Conservation (phyloP, 1,284 basidiomycete species). For the Fomes fomentarius region DNA sequence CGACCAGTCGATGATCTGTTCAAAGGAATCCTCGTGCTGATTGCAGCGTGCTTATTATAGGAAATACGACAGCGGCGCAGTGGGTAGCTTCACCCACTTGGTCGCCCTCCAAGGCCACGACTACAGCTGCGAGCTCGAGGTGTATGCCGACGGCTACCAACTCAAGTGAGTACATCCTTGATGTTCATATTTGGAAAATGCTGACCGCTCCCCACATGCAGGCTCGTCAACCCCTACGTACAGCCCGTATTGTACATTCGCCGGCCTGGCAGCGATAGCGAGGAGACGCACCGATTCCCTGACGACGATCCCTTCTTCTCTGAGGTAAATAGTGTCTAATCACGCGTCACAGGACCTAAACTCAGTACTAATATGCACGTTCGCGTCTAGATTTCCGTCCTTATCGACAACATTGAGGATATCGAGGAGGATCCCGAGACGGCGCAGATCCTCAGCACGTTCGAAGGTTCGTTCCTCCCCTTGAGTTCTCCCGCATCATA, state of each 20-base stretch:
- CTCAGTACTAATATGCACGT: slow-evolving; percentile 4
- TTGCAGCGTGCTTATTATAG: slow-evolving; percentile 35
- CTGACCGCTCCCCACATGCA: slow-evolving; percentile 34
- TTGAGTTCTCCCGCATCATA: neutral
- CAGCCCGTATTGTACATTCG: slow-evolving; percentile 86
- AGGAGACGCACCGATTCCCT: slow-evolving; percentile 74
- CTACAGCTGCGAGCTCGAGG: slow-evolving; percentile 92
- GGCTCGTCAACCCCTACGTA: slow-evolving; percentile 88
- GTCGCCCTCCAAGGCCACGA: slow-evolving; percentile 88
- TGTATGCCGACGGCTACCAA: slow-evolving; percentile 88
- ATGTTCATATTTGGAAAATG: slow-evolving; percentile 18
- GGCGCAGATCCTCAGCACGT: slow-evolving; percentile 72
- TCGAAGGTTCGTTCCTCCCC: slow-evolving; percentile 57
- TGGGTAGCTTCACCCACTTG: slow-evolving; percentile 88
- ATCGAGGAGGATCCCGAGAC: slow-evolving; percentile 74
- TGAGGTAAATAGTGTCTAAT: slow-evolving; percentile 43
- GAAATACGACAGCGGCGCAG: slow-evolving; percentile 94
- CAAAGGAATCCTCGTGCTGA: neutral
- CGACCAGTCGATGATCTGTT: neutral
- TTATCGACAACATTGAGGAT: slow-evolving; percentile 83
- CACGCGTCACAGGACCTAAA: too few relatives aligned
- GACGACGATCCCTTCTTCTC: slow-evolving; percentile 95
- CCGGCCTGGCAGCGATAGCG: slow-evolving; percentile 83
- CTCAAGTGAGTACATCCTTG: slow-evolving; percentile 58
- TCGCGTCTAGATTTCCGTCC: slow-evolving; percentile 62